phyloP scores from a whole-genome alignment of 495 filamentous ascomycete species.

The Daldinia bambusicola region DNA sequence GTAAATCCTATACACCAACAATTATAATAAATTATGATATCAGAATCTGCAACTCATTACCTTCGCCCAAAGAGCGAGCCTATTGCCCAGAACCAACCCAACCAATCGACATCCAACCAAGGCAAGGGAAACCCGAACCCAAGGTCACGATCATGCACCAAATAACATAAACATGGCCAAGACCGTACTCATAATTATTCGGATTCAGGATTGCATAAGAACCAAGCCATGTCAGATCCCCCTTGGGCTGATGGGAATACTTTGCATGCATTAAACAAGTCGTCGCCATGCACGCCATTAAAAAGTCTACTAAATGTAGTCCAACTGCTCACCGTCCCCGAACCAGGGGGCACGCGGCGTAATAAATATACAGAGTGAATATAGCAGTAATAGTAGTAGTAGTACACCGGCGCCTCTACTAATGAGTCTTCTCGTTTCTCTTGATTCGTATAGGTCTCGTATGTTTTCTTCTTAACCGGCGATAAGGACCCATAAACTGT shows the following conservation, averaged over 20 bases:
- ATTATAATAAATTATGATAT: slow-evolving; percentile 1
- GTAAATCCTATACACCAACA: not conserved
- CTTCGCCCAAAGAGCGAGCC: not conserved
- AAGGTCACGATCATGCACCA: not conserved
- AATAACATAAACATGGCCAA: not conserved
- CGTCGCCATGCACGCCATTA: slow-evolving; percentile 39
- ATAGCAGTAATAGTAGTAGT: slow-evolving; percentile 9
- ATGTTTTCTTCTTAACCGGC: slow-evolving; percentile 43
- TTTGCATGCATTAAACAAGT: slow-evolving; percentile 16
- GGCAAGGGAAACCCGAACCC: not conserved
- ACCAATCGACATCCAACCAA: not conserved
- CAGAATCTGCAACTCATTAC: not conserved
- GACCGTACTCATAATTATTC: slow-evolving; percentile 7
- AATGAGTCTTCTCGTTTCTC: slow-evolving; percentile 6
- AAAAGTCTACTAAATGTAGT: slow-evolving; percentile 36
- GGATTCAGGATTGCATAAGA: slow-evolving; percentile 13
- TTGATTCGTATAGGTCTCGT: slow-evolving; percentile 21
- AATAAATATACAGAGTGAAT: slow-evolving; percentile 42
- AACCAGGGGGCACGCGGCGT: slow-evolving; percentile 13
- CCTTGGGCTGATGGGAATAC: slow-evolving; percentile 7
- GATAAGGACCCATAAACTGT: slow-evolving; percentile 53
- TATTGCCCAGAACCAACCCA: not conserved
- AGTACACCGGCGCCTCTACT: slow-evolving; percentile 39
- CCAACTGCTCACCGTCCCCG: slow-evolving; percentile 15
- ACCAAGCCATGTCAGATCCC: slow-evolving; percentile 7